These are phyloP conservation scores for Elongisporangium undulatum DNA, from an alignment of 352 stramenopile species.

Conservation along the genomic window DNA sequence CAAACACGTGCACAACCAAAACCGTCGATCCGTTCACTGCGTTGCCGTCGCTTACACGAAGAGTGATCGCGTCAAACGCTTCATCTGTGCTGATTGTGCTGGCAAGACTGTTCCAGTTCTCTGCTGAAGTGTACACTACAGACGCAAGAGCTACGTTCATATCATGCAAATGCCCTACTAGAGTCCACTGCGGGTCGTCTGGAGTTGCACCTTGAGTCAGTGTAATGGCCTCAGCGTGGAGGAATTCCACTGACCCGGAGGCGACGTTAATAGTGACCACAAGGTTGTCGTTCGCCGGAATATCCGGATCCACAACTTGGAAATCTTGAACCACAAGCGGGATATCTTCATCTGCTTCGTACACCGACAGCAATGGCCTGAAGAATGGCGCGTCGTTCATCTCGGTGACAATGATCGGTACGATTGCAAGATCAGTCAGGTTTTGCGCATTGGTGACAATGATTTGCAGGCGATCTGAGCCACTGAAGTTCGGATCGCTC, in stretches of 20 bases:
- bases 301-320: conserved; percentile 42
- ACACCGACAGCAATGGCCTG: conserved; percentile 20
- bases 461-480: conserved; percentile 34
- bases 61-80: conserved; percentile 40
- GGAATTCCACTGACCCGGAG: conserved; percentile 31
- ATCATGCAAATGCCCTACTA: background rate
- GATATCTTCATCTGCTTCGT: conserved; percentile 50
- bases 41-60: conserved; percentile 30
- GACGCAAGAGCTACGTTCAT: conserved; percentile 18
- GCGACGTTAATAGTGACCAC: conserved; percentile 23
- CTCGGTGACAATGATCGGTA: conserved; percentile 44
- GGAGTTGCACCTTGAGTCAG: background rate
- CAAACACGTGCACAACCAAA: conserved; percentile 28
- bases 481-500: conserved; percentile 38
- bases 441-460: conserved; percentile 12
- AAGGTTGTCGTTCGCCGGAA: conserved; percentile 9
- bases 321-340: conserved; percentile 43
- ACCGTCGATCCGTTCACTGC: conserved; percentile 29
- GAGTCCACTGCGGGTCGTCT: background rate
- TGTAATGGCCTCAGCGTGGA: conserved; percentile 6
- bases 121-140: conserved; percentile 49
- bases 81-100: conserved; percentile 12
- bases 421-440: background rate
- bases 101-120: conserved; percentile 63
- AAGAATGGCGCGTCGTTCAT: conserved; percentile 74